A percentile compares a stretch with the other conserved stretches of the same genome.
These are phyloP conservation scores for Didymella glomerata DNA, from an alignment of 2,329 filamentous ascomycete genomes.

Conservation along the genomic window DNA sequence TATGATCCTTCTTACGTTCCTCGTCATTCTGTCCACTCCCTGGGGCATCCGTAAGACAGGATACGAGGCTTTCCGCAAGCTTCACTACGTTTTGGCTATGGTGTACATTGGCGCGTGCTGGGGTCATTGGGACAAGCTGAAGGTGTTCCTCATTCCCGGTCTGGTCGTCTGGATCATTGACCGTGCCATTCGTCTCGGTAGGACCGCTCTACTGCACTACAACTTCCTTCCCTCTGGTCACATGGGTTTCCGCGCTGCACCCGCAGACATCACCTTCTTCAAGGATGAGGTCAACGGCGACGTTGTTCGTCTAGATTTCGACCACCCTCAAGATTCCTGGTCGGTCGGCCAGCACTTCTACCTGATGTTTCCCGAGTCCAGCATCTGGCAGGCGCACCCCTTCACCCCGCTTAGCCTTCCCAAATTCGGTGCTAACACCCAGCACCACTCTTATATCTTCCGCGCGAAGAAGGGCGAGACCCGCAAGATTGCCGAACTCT, in stretches of 20 bases:
- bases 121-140: conserved; percentile 74
- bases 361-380: conserved; percentile 71
- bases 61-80: conserved; percentile 80
- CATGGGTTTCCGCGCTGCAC: conserved; percentile 42
- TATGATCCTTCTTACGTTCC: conserved; percentile 67
- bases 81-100: conserved; percentile 76
- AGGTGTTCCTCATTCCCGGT: conserved; percentile 55
- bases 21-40: conserved; percentile 67
- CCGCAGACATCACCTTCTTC: conserved; percentile 42
- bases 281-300: conserved; percentile 55
- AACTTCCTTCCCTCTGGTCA: conserved; percentile 43
- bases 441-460: conserved; percentile 48
- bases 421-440: conserved; percentile 34
- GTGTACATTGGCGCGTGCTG: conserved; percentile 79
- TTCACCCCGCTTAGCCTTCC: conserved; percentile 58
- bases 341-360: conserved; percentile 75
- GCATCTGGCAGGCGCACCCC: conserved; percentile 76
- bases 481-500: conserved; percentile 44
- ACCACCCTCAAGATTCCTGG: conserved; percentile 69
- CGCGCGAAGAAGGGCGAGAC: conserved; percentile 48
- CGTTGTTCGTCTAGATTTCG: conserved; percentile 71
- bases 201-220: conserved; percentile 68
- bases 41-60: conserved; percentile 71
- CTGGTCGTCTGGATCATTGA: conserved; percentile 72
- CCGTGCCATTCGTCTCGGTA: conserved; percentile 65